Percentiles rank a stretch among this genome's conserved stretches.
Evolutionary conservation across 495 filamentous ascomycete genomes (phyloP).

Genomic region (Tuber magnatum): DNA sequence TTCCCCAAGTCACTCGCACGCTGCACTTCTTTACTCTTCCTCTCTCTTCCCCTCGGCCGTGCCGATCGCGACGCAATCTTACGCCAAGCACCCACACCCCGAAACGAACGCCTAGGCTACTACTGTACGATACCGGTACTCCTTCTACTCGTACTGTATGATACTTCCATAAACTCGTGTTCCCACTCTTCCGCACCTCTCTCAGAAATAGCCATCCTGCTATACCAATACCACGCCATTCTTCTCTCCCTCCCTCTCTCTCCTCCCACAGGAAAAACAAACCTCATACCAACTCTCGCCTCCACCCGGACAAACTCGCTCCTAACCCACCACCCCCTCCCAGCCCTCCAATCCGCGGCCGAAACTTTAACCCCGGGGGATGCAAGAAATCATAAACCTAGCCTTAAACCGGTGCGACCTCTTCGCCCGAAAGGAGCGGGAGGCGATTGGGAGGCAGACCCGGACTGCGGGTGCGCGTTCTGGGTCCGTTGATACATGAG

Average conservation of each 20-base stretch:
- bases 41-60: too few species aligned
- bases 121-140: too few species aligned
- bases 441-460: constrained; percentile 6
- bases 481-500: constrained; percentile 18
- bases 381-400: constrained; percentile 22
- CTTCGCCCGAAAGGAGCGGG: background rate
- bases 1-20: too few species aligned
- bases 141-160: too few species aligned
- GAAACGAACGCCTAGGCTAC: too few species aligned
- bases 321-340: constrained; percentile 57
- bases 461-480: constrained; percentile 19
- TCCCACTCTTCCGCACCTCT: too few species aligned
- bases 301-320: constrained; percentile 54
- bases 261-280: background rate
- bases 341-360: constrained; percentile 44
- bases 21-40: too few species aligned
- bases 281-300: constrained; percentile 1
- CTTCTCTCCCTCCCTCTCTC: background rate
- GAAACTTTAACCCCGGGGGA: background rate
- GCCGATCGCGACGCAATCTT: too few species aligned
- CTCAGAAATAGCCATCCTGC: too few species aligned
- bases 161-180: too few species aligned
- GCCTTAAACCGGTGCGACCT: constrained; percentile 20
- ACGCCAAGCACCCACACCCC: too few species aligned
- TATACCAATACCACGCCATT: background rate